These are phyloP conservation scores for Citrus cavaleriei DNA, from an alignment of 345 rosid genomes.

Conservation along the genomic window DNA sequence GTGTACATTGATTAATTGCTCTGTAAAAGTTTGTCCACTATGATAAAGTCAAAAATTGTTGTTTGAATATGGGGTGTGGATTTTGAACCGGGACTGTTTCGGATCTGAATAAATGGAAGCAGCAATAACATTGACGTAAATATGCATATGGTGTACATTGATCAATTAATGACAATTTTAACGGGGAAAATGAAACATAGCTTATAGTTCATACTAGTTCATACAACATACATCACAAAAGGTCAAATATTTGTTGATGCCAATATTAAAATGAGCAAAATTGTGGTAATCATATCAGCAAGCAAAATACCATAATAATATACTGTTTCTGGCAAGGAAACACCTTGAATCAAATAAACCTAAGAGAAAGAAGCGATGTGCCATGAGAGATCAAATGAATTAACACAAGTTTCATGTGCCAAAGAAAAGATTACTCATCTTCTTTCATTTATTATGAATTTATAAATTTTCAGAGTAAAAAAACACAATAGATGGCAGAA, in stretches of 20 bases:
- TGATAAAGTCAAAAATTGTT: background rate
- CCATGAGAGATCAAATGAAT: background rate
- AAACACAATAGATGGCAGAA: background rate
- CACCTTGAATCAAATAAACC: background rate
- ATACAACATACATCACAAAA: background rate
- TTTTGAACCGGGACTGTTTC: background rate
- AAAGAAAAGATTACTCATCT: background rate
- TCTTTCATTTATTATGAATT: background rate
- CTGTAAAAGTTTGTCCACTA: background rate
- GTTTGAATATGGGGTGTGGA: background rate
- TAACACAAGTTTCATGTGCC: background rate
- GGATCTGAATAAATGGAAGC: background rate
- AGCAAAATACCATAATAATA: background rate
- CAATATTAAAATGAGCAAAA: background rate
- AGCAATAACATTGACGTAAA: background rate
- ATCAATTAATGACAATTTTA: no score
- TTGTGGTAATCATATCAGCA: background rate
- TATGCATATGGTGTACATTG: no score
- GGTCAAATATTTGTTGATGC: background rate
- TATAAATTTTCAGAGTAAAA: no score
- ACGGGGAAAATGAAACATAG: no score
- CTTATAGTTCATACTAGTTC: no score
- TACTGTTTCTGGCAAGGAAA: background rate
- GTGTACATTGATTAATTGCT: background rate
- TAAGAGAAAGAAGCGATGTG: background rate